Conservation (phyloP, 2,329 filamentous ascomycete species). For the Knufia petricola region DNA sequence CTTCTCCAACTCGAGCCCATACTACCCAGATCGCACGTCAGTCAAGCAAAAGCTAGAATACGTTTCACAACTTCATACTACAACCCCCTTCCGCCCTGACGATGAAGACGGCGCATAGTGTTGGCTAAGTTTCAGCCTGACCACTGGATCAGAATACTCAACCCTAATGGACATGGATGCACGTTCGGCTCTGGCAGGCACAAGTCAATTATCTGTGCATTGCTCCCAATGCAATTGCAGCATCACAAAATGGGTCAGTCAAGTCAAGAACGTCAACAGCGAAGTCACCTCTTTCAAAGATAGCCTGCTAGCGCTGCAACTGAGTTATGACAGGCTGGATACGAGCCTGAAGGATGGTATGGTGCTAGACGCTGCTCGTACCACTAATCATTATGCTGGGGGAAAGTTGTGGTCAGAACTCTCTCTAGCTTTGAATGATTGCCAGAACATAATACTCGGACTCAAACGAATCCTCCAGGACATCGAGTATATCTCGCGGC, state of each 20-base stretch:
- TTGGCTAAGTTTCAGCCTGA: background rate
- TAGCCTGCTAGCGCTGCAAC: constrained; percentile 14
- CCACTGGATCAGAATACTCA: background rate
- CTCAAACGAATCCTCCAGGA: constrained; percentile 15
- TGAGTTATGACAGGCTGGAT: constrained; percentile 19
- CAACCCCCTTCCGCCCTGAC: too few relatives aligned
- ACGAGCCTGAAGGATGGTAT: constrained; percentile 14
- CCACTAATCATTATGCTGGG: constrained; percentile 16
- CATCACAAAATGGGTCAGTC: constrained; percentile 17
- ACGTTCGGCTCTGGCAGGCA: background rate
- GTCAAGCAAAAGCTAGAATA: background rate
- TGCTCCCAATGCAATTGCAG: constrained; percentile 6
- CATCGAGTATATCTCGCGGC: constrained; percentile 14
- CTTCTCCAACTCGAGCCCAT: too few relatives aligned
- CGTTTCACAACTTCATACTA: too few relatives aligned
- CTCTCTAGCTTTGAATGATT: constrained; percentile 15
- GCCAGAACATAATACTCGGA: constrained; percentile 14
- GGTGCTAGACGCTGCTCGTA: constrained; percentile 15
- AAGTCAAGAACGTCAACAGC: constrained; percentile 17
- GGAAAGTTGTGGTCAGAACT: constrained; percentile 17
- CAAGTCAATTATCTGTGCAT: background rate
- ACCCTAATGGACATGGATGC: background rate
- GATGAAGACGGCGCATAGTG: background rate
- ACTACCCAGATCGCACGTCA: too few relatives aligned
- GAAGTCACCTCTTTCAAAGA: constrained; percentile 17